Base-by-base conservation (phyloP, 352 stramenopile genomes). In the Globisporangium viniferum region DNA sequence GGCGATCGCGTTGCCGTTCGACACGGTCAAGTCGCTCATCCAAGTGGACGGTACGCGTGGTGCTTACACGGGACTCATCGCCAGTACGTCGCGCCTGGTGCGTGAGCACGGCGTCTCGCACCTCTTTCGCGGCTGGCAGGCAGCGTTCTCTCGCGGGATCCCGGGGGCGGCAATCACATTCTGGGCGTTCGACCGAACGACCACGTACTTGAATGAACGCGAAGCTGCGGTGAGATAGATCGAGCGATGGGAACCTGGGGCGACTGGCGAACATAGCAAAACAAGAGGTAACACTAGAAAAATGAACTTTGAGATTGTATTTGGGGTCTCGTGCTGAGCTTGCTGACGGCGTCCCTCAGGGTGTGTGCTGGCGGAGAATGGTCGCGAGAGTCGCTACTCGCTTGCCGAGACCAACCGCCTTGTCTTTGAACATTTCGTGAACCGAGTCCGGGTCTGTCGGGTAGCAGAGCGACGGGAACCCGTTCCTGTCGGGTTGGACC, bases 21-120 rank as follows among this genome's bases (percentile, higher is more conserved):
- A 96, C 73, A 93, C 80, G 12, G 70, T 94, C 81, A 93, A 94
- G 73, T 90, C 87, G 53, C 75, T 94, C 18, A 93, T 92, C 51
- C 87, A 95, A 77, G 84, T 90, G 3, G 79, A 91, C 64, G 72
- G 76, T 8, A 71, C 68, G 22, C 54, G 72, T 8, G 73, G 75
- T 56, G 75, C 81, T 48, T 80, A 82, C 67, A 82, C 72, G 18
- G 82, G 81, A 0, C 71, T 92, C 55, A 35, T 91, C 0, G 39
- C 69, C 0, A 82, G 70, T 20, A 77, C 79, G 7, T 22, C 67
- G 18, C 73, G 57, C 5, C 69, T 94, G 24, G 75, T 92, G 20
- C 80, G 76, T 2, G 76, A 90, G 55, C 73, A 83, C 59, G 86
- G 84, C 46, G 68, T 78, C 18, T 75, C 76, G n/a, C 81, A 91